Base-by-base conservation (phyloP, 176 grass and related monocot species). In the Lolium perenne region DNA sequence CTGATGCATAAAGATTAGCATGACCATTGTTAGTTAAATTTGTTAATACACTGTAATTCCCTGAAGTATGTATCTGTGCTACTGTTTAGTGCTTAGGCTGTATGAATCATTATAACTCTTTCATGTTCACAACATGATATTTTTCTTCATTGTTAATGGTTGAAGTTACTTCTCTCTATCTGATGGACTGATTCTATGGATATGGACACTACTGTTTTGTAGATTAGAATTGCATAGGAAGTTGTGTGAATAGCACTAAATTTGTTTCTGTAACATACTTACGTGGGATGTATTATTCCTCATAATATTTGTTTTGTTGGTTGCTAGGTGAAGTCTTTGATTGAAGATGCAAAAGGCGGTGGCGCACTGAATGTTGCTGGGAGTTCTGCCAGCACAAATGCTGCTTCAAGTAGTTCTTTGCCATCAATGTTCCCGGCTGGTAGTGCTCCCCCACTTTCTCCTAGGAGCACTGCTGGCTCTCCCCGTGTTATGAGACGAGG, bases 391-490 rank as follows among this genome's bases (percentile, higher is more conserved):
- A 82, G 79, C 83, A 62, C 86, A 61, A 91, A 88, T 85, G 66
- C 92, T 76, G 76, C 84, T 78, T 81, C 90, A 71, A 91, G 82
- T 74, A 87, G 87, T 90, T 90, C 94, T 74, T 82, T 94, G 60
- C 94, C 97, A 14, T 99, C 97, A 0, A 97, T 99, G 97, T 99
- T 99, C 78, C 89, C 94, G 68, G 92, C 94, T 70, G 97, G 97
- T 58, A 94, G 97, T 88, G 97, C 90, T 41, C 97, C 97, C 65
- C 97, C 97, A 59, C 97, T 99, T 81, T 99, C 97, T 76, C 97
- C 97, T 41, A 93, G 94, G 81, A 99, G 97, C 61, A 93, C 87
- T 13, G 82, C 94, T 84, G 94, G 97, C 60, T 99, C 97, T 66
- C 97, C 97, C 79, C 90, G 97, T 70, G 71, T 97, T 90, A 54